Base-by-base conservation (phyloP, 768 basidiomycete genomes). In the Dioszegia crocea region DNA sequence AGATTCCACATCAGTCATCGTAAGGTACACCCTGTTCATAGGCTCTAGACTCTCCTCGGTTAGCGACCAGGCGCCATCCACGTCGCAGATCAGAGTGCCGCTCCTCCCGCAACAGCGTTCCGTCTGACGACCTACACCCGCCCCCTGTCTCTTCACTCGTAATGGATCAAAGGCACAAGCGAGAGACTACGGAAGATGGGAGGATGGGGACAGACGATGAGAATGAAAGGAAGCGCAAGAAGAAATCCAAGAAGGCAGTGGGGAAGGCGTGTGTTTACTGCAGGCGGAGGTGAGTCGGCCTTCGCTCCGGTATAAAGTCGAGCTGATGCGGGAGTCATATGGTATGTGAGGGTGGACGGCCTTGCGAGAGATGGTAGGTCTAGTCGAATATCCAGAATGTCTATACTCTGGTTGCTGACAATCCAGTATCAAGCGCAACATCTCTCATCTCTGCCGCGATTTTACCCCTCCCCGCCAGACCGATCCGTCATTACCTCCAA, bases 181-280 rank as follows among this genome's bases (percentile, higher is more conserved):
- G 51, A 26, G 36, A 53, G 21, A 10, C 51, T 10, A 40, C 51
- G 38, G 51, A 53, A n/a, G 51, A 53, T 36, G 38, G 33, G 11
- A 23, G 51, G 14, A 33, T 33, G 10, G 51, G 51, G 4, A 53
- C 51, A 19, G 51, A 53, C 23, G 51, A 53, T 56, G 40, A 33
- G 29, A 30, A 19, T 16, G 50, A 39, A 8, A 36, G 63, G 60
- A 46, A 63, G 59, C n/a, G 39, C 59, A 72, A 72, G 63, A 72
- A 72, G 60, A 58, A 65, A 43, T 38, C 48, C 17, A 72, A 68
- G 57, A 64, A 62, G 39, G 60, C 56, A 10, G 56, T 60, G 29
- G 90, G 90, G 76, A 90, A 92, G 79, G 91, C 92, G 4, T 96
- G 91, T 74, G 80, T 96, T 41, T 96, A 93, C 77, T 96, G 91